Conservation (phyloP, 2,329 filamentous ascomycete genomes). For the Cladosporium sp. region DNA sequence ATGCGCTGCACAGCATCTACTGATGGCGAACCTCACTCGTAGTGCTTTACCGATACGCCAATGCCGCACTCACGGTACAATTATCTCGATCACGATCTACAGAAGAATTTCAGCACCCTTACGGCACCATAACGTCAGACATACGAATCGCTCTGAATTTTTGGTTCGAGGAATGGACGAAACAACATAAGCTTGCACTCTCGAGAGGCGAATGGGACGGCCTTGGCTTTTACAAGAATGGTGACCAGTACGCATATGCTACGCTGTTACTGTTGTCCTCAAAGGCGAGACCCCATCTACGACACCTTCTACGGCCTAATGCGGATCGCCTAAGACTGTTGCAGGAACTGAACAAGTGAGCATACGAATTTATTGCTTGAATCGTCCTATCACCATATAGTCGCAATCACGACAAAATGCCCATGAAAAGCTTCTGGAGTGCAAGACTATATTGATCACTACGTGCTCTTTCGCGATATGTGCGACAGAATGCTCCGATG, state of each 20-base stretch:
- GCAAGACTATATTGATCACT: not conserved
- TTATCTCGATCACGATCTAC: no score
- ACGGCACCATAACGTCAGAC: not conserved
- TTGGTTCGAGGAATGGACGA: conserved; percentile 20
- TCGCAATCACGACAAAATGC: not conserved
- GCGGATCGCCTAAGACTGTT: not conserved
- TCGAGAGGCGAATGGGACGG: conserved; percentile 14
- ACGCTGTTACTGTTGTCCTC: conserved; percentile 13
- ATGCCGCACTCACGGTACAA: not conserved
- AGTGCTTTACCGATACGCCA: not conserved
- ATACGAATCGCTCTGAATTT: conserved; percentile 12
- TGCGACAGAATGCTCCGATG: not conserved
- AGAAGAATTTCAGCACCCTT: not conserved
- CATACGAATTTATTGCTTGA: not conserved
- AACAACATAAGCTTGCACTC: conserved; percentile 9
- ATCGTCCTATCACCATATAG: not conserved
- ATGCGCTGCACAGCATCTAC: not conserved
- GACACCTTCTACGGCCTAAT: not conserved
- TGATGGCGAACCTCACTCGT: not conserved
- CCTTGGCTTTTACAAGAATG: conserved; percentile 22
- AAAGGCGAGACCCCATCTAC: not conserved
- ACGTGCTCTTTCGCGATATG: not conserved
- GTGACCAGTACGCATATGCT: conserved; percentile 22
- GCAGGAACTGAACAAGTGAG: not conserved
- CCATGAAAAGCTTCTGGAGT: not conserved